Percentiles rank a stretch among this genome's conserved stretches.
Evolutionary conservation across 1,284 basidiomycete genomes (phyloP).

Genomic region (Leccinum subfulvum): DNA sequence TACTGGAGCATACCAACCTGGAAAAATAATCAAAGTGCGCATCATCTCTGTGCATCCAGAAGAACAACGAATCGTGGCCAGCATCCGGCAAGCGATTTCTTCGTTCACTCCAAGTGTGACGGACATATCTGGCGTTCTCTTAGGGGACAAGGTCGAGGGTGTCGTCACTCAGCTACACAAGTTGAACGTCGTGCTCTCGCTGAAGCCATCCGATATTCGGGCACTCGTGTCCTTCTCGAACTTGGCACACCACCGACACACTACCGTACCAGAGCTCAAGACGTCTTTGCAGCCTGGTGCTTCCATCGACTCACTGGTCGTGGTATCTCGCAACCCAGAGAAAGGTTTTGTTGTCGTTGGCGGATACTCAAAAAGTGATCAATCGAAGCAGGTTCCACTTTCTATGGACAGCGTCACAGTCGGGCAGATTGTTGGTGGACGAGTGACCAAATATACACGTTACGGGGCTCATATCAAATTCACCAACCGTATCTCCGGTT

Average conservation of each 20-base stretch:
- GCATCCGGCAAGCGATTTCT: constrained; percentile 80
- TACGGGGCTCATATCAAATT: constrained; percentile 78
- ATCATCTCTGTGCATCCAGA: constrained; percentile 74
- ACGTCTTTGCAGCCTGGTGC: constrained; percentile 70
- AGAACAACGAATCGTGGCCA: constrained; percentile 73
- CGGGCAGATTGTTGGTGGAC: constrained; percentile 76
- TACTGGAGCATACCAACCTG: constrained; percentile 70
- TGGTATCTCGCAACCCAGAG: constrained; percentile 88
- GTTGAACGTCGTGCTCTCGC: constrained; percentile 74
- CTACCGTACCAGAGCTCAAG: constrained; percentile 71
- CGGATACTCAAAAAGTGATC: constrained; percentile 57
- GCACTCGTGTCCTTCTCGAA: constrained; percentile 86
- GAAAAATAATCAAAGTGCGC: constrained; percentile 85
- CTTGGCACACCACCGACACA: constrained; percentile 78
- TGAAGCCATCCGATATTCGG: constrained; percentile 70
- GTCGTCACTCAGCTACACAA: constrained; percentile 78
- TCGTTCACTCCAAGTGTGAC: constrained; percentile 47
- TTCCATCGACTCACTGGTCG: constrained; percentile 74
- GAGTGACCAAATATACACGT: constrained; percentile 68
- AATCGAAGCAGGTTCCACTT: constrained; percentile 51
- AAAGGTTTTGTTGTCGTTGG: constrained; percentile 88
- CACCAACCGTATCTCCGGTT: constrained; percentile 65
- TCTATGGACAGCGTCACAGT: constrained; percentile 65
- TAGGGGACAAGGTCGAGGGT: constrained; percentile 75
- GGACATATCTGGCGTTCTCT: constrained; percentile 72